Evolutionary conservation across 495 filamentous ascomycete genomes (phyloP).

Genomic region (Pseudomonodictys pantanalensis): DNA sequence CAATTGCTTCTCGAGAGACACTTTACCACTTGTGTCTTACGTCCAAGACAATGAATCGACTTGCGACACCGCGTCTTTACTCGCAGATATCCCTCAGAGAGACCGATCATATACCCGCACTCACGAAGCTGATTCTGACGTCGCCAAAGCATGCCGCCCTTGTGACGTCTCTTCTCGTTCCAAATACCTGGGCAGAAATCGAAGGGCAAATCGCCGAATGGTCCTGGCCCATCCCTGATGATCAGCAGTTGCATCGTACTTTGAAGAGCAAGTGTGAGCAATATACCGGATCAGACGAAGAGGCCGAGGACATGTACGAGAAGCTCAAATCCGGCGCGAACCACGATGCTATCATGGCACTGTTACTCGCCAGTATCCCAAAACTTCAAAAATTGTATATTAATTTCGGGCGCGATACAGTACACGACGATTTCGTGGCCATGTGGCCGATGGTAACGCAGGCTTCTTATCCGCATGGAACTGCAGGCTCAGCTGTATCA

Average conservation of each 20-base stretch:
- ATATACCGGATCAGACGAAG: background rate
- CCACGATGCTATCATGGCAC: background rate
- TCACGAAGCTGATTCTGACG: conserved; percentile 4
- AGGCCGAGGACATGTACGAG: conserved; percentile 1
- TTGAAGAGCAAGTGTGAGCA: background rate
- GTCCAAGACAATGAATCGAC: conserved; percentile 1
- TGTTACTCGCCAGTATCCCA: background rate
- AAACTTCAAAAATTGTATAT: background rate
- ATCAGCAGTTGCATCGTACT: background rate
- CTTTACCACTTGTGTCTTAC: background rate
- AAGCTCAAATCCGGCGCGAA: background rate
- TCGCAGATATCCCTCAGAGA: background rate
- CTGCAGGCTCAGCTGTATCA: no score
- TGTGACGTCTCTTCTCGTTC: background rate
- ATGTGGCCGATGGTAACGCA: no score
- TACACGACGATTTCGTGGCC: no score
- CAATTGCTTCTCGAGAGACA: no score
- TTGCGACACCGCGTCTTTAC: conserved; percentile 8
- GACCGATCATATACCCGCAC: background rate
- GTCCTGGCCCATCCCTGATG: background rate
- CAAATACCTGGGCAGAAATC: background rate
- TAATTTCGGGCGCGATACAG: no score
- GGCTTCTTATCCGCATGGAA: no score
- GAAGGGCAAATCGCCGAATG: no score
- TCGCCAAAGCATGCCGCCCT: conserved; percentile 1